These are phyloP conservation scores for Volvox carteri DNA, from an alignment of 163 green algal species.

Conservation along the genomic window DNA sequence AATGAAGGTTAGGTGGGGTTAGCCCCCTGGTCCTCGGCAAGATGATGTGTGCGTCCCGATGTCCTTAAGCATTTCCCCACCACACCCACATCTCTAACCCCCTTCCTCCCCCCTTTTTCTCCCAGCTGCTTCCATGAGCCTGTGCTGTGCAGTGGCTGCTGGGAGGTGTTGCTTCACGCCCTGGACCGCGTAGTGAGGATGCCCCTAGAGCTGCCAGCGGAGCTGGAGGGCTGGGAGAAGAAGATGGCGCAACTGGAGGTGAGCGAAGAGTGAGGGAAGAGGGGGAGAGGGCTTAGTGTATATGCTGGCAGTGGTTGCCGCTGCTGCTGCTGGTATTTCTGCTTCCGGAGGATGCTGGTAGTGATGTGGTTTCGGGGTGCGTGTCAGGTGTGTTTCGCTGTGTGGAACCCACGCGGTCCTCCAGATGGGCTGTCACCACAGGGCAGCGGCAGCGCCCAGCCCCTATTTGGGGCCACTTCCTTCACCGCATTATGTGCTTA, in stretches of 20 bases:
- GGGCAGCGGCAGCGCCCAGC: too few relatives aligned
- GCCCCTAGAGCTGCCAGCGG: constrained; percentile 62
- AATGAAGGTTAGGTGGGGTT: too few relatives aligned
- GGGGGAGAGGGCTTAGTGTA: too few relatives aligned
- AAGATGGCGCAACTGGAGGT: constrained; percentile 43
- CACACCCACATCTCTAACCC: not conserved
- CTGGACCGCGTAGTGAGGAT: constrained; percentile 71
- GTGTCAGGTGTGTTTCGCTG: too few relatives aligned
- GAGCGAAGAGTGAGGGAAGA: not conserved
- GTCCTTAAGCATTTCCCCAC: too few relatives aligned
- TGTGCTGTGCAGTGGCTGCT: constrained; percentile 53
- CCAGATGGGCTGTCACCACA: too few relatives aligned
- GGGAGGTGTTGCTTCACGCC: constrained; percentile 76
- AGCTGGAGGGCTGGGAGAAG: constrained; percentile 47
- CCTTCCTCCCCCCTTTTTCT: not conserved
- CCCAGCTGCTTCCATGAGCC: constrained; percentile 28
- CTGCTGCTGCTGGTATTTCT: not conserved
- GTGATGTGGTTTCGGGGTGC: not conserved
- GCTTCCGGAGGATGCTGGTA: not conserved
- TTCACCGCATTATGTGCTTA: too few relatives aligned
- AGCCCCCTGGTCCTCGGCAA: too few relatives aligned
- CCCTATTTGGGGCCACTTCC: too few relatives aligned
- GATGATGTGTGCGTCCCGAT: too few relatives aligned
- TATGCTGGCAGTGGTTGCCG: too few relatives aligned
- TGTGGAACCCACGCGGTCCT: too few relatives aligned